These are phyloP conservation scores for Trichoderma sp. DNA, from an alignment of 2,329 filamentous ascomycete species.

Conservation along the genomic window DNA sequence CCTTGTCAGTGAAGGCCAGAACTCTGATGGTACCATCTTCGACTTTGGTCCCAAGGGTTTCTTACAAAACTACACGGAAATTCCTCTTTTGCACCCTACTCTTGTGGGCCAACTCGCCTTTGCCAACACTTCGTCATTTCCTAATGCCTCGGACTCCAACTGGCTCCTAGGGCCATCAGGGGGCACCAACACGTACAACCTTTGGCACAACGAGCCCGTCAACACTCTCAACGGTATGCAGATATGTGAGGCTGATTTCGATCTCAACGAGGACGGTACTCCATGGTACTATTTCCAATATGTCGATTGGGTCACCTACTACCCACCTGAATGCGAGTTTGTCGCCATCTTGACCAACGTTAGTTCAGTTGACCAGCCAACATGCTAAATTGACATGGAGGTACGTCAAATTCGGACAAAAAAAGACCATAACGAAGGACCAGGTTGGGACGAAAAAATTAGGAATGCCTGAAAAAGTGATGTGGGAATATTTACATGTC, in stretches of 20 bases:
- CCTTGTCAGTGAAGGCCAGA: not conserved
- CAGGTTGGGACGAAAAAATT: not conserved
- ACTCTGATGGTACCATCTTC: conserved; percentile 8
- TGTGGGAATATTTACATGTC: not conserved
- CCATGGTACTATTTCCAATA: conserved; percentile 22
- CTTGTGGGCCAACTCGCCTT: conserved; percentile 15
- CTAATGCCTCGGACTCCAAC: conserved; percentile 15
- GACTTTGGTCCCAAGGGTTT: not conserved
- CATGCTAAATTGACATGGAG: not conserved
- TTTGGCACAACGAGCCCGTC: conserved; percentile 7
- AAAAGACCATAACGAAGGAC: not conserved
- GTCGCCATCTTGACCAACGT: conserved; percentile 14
- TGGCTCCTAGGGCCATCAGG: not conserved
- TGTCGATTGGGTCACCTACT: conserved; percentile 17
- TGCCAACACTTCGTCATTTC: not conserved
- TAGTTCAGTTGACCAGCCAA: not conserved
- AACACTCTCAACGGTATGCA: conserved; percentile 18
- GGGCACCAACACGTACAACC: conserved; percentile 1
- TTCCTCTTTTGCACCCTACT: not conserved
- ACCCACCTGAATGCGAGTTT: conserved; percentile 6
- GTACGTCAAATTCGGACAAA: not conserved
- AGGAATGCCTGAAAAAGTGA: not conserved
- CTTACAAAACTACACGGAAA: conserved; percentile 3
- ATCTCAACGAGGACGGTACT: conserved; percentile 17
- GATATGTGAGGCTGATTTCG: conserved; percentile 20